These are phyloP conservation scores for Ceratobasidium sp. DNA, from an alignment of 1,284 basidiomycete species.

Conservation along the genomic window DNA sequence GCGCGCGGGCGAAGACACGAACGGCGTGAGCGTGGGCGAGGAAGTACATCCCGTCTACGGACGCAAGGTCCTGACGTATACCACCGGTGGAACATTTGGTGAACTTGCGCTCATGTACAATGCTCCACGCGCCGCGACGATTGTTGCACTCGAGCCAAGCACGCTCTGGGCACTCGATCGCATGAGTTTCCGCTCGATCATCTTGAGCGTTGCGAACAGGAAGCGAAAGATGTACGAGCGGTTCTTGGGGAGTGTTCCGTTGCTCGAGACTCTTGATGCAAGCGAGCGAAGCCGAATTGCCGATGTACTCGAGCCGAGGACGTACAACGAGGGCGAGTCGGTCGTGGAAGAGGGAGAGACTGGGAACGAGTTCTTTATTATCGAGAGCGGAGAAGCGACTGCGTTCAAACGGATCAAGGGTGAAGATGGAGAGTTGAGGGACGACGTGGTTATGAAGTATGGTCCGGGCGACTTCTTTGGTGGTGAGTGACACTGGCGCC, in stretches of 20 bases:
- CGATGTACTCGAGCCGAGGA: slow-evolving; percentile 88
- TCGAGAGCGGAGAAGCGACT: slow-evolving; percentile 91
- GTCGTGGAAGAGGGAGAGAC: slow-evolving; percentile 93
- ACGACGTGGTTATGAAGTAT: slow-evolving; percentile 78
- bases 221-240: slow-evolving; percentile 95
- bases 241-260: slow-evolving; percentile 91
- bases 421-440: slow-evolving; percentile 68
- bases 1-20: slow-evolving; percentile 58
- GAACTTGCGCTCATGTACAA: slow-evolving; percentile 99
- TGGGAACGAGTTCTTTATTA: slow-evolving; percentile 97
- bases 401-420: slow-evolving; percentile 80
- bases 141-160: slow-evolving; percentile 84
- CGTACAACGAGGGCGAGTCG: slow-evolving; percentile 84
- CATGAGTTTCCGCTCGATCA: slow-evolving; percentile 98
- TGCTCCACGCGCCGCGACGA: slow-evolving; percentile 93
- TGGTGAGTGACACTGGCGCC: slow-evolving; percentile 64
- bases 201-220: slow-evolving; percentile 86
- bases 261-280: slow-evolving; percentile 85
- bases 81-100: slow-evolving; percentile 89
- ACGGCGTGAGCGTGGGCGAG: slow-evolving; percentile 62
- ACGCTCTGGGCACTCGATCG: slow-evolving; percentile 96
- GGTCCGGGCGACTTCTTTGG: slow-evolving; percentile 98
- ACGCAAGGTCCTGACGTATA: slow-evolving; percentile 86
- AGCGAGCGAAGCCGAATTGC: slow-evolving; percentile 96
- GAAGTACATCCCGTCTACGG: slow-evolving; percentile 70